phyloP scores from a whole-genome alignment of 331 rosid genomes.

The Erythrophleum ivorense region DNA sequence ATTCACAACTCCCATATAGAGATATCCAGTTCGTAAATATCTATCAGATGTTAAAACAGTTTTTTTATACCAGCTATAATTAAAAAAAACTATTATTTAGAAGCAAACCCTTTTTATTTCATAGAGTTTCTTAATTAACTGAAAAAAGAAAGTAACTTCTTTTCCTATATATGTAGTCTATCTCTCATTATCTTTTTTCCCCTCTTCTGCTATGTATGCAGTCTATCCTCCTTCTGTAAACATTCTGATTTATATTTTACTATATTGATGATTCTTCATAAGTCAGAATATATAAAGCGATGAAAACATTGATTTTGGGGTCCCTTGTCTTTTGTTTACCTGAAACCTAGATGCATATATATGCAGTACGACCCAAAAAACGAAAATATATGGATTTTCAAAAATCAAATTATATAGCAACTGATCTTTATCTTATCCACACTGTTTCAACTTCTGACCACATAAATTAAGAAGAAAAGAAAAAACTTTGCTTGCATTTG shows the following conservation, averaged over 20 bases:
- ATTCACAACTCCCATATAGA: constrained; percentile 33
- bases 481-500: not conserved
- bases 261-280: not conserved
- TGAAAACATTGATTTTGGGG: constrained; percentile 7
- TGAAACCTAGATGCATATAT: not conserved
- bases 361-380: not conserved
- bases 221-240: constrained; percentile 18
- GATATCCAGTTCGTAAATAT: constrained; percentile 12
- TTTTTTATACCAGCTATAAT: not conserved
- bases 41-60: not conserved
- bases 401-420: constrained; percentile 24
- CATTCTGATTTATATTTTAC: constrained; percentile 3
- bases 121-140: not conserved
- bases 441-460: not conserved
- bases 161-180: not conserved
- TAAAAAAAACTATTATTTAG: not conserved
- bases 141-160: not conserved
- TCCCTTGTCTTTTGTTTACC: not conserved
- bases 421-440: not conserved
- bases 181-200: not conserved
- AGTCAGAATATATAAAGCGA: not conserved
- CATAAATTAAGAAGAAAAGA: not conserved
- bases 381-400: not conserved
- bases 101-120: not conserved
- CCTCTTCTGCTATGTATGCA: not conserved